Percentiles rank a stretch among this genome's conserved stretches.
Evolutionary conservation across 345 rosid species (phyloP).

Genomic region (Corchorus olitorius): DNA sequence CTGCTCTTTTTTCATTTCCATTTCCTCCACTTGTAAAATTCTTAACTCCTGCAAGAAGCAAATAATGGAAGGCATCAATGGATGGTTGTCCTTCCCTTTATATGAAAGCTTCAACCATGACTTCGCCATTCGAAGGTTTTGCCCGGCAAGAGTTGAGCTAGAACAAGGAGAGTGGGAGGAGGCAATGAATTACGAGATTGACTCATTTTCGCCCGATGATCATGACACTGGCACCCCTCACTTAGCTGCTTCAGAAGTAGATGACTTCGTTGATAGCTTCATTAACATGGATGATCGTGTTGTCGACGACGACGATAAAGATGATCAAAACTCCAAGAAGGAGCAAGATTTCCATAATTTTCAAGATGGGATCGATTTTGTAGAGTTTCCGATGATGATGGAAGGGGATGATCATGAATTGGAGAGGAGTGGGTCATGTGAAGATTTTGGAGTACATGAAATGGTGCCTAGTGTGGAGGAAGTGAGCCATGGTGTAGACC

Average conservation of each 20-base stretch:
- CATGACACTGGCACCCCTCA: constrained; percentile 20
- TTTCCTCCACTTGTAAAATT: constrained; percentile 6
- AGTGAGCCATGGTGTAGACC: constrained; percentile 52
- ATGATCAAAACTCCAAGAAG: constrained; percentile 10
- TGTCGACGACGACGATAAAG: constrained; percentile 9
- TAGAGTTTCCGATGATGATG: constrained; percentile 28
- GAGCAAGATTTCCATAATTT: constrained; percentile 16
- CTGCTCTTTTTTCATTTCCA: background rate
- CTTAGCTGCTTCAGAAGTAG: constrained; percentile 47
- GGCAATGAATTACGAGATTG: constrained; percentile 30
- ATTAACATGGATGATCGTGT: constrained; percentile 43
- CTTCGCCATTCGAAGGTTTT: constrained; percentile 60
- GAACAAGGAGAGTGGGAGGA: constrained; percentile 46
- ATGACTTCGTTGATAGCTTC: constrained; percentile 64
- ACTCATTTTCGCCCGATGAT: constrained; percentile 28
- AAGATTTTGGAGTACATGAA: constrained; percentile 20
- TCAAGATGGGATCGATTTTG: constrained; percentile 24
- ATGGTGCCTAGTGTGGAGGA: constrained; percentile 24
- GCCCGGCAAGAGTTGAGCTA: constrained; percentile 58
- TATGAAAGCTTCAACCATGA: constrained; percentile 49
- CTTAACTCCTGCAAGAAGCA: constrained; percentile 23
- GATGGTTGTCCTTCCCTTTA: constrained; percentile 37
- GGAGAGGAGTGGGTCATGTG: constrained; percentile 23
- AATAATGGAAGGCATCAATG: constrained; percentile 42
- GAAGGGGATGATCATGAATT: constrained; percentile 23